Evolutionary conservation across 179 eudicot genomes (phyloP).

Genomic region (Nepenthes alata): DNA sequence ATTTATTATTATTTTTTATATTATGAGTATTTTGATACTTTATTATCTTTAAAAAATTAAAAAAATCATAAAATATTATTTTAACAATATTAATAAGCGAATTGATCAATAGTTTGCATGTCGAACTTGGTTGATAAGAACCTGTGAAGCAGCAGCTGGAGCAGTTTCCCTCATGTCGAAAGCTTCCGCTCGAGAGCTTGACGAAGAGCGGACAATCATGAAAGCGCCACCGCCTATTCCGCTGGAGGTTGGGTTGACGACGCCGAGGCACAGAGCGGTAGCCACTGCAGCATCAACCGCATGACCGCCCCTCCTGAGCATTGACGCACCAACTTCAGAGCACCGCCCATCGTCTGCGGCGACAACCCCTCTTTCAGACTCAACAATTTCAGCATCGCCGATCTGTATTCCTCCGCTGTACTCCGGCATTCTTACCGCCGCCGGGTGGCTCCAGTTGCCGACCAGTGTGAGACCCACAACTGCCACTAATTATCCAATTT

Average conservation of each 20-base stretch:
- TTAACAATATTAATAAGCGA: no score
- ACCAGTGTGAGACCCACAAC: constrained; percentile 28
- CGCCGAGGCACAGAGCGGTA: constrained; percentile 74
- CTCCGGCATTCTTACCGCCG: constrained; percentile 3
- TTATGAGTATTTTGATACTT: no score
- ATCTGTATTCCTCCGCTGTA: constrained; percentile 10
- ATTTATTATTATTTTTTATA: no score
- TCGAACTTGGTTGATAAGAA: constrained; percentile 8
- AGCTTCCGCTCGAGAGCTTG: constrained; percentile 39
- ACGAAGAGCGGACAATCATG: constrained; percentile 70
- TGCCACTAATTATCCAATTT: no score
- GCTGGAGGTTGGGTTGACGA: constrained; percentile 72
- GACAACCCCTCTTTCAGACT: constrained; percentile 61
- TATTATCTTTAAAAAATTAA: no score
- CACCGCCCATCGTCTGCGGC: constrained; percentile 96
- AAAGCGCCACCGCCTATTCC: constrained; percentile 95
- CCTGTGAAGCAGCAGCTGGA: constrained; percentile 83
- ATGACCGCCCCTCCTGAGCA: constrained; percentile 72
- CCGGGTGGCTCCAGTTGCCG: constrained; percentile 14
- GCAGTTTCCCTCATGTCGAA: constrained; percentile 95
- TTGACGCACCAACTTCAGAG: constrained; percentile 69
- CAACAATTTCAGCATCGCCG: constrained; percentile 27
- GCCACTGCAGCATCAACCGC: constrained; percentile 96
- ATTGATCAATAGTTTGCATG: no score
- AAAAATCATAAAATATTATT: no score